Evolutionary conservation across 2,329 filamentous ascomycete species (phyloP).

Genomic region (Thermothelomyces thermophilus): DNA sequence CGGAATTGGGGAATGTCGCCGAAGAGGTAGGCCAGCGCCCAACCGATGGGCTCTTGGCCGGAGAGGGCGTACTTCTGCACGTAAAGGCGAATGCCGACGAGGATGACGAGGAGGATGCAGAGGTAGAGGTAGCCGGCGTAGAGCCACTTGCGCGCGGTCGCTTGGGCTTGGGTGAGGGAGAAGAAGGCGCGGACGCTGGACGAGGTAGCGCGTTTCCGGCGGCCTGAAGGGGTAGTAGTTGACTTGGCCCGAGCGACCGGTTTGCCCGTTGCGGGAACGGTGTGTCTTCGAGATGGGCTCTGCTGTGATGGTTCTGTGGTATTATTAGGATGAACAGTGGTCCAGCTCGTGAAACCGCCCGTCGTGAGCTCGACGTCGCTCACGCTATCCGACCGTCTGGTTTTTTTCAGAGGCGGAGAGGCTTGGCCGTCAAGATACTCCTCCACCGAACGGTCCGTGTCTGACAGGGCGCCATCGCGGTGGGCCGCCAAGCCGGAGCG

Average conservation of each 20-base stretch:
- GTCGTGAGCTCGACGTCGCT: slow-evolving; percentile 16
- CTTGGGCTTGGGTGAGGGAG: slow-evolving; percentile 72
- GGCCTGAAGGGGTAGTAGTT: slow-evolving; percentile 54
- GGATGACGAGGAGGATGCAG: slow-evolving; percentile 57
- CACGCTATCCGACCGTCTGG: slow-evolving; percentile 6
- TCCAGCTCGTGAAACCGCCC: neutral
- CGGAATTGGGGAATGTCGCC: slow-evolving; percentile 69
- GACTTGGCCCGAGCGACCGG: slow-evolving; percentile 32
- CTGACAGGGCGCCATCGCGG: slow-evolving; percentile 29
- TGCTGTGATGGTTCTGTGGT: slow-evolving; percentile 6
- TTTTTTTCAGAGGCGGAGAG: neutral
- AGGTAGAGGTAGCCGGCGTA: slow-evolving; percentile 77
- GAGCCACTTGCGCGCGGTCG: slow-evolving; percentile 68
- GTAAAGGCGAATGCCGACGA: slow-evolving; percentile 65
- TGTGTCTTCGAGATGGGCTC: slow-evolving; percentile 39
- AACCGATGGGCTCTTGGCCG: slow-evolving; percentile 77
- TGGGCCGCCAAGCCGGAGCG: slow-evolving; percentile 29
- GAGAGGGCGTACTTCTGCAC: slow-evolving; percentile 61
- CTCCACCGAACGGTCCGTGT: slow-evolving; percentile 24
- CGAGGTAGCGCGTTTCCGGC: slow-evolving; percentile 59
- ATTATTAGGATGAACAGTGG: slow-evolving; percentile 6
- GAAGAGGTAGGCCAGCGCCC: slow-evolving; percentile 85
- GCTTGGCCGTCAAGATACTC: slow-evolving; percentile 10
- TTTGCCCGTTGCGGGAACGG: slow-evolving; percentile 41
- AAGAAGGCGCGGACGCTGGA: slow-evolving; percentile 66